Evolutionary conservation across 2,329 filamentous ascomycete species (phyloP), one percentile per base, ranked within the genome.

Genomic region (Pochonia chlamydosporia): DNA sequence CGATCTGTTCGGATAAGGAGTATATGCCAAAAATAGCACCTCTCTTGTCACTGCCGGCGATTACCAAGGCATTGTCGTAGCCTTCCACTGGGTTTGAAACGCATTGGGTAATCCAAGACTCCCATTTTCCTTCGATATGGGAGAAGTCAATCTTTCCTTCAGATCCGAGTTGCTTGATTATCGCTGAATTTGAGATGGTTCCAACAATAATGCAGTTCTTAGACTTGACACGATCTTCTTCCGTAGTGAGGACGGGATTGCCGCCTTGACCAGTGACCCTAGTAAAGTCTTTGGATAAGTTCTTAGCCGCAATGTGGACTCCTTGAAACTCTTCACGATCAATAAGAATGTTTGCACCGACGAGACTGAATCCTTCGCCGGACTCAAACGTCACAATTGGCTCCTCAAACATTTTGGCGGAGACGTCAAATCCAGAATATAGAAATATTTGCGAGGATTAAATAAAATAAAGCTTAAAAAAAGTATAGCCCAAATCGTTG

Each of bases 11-110:
- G 0, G 76, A 79, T 18, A 84, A 57, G 43, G 77, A 76, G 56
- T 83, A 83, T 14, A 81, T 64, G 11, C 79, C 79, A 47, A 76
- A 83, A 16, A 82, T 79, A 0, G 76, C 71, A n/a, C 78, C 79
- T 53, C 80, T 67, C 26, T 77, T 77, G 50, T 82, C 78, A 52
- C 75, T 79, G 3, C 75, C 79, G 31, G 72, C 74, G 59, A 83
- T 78, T 18, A 81, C 72, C 14, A 82, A 60, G 1, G 76, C 76
- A 40, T 68, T 60, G 1, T 65, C 57, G 7, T 59, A 56, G 11
- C 60, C 60, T 1, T 71, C 64, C 18, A 74, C 57, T 2, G 77
- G 77, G 23, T 72, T 63, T 5, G 71, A 55, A 1, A 81, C 68
- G 1, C 78, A 53, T 1, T 64, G 59, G 16, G 74, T 78, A 13